These are phyloP conservation scores for Phyllosticta ampelicida DNA, from an alignment of 2,329 filamentous ascomycete genomes.

Conservation along the genomic window DNA sequence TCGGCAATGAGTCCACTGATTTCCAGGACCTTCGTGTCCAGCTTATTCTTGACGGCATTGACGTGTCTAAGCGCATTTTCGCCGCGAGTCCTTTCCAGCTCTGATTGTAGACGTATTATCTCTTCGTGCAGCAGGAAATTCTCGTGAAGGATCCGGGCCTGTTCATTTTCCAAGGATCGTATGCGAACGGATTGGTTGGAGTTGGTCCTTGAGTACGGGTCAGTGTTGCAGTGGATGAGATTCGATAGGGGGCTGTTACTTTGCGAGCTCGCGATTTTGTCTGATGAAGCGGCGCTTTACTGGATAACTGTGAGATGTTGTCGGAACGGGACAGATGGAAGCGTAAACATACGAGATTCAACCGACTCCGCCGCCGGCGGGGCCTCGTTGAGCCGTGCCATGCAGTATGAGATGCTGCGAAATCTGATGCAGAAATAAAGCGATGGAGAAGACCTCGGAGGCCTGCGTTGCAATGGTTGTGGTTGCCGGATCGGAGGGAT, in stretches of 20 bases:
- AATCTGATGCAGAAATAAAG: neutral
- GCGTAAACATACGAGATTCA: constrained; percentile 53
- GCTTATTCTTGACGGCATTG: constrained; percentile 55
- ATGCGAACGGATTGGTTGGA: constrained; percentile 68
- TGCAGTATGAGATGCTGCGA: constrained; percentile 27
- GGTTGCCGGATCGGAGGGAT: constrained; percentile 5
- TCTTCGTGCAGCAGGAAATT: constrained; percentile 64
- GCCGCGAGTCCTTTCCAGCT: constrained; percentile 51
- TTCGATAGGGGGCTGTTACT: constrained; percentile 21
- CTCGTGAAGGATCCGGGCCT: constrained; percentile 63
- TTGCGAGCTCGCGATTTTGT: constrained; percentile 74
- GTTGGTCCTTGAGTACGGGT: constrained; percentile 46
- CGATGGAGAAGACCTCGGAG: neutral
- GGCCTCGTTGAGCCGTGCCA: constrained; percentile 75
- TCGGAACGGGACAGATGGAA: neutral
- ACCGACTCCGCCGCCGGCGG: constrained; percentile 56
- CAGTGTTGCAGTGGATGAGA: neutral
- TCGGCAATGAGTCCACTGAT: constrained; percentile 56
- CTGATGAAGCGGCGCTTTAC: constrained; percentile 70
- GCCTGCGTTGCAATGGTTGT: neutral
- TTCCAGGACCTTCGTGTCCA: constrained; percentile 64
- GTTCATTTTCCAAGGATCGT: constrained; percentile 64
- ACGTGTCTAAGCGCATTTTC: constrained; percentile 55
- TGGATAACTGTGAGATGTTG: constrained; percentile 25
- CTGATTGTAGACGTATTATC: constrained; percentile 57